Evolutionary conservation across 306 rosid genomes (phyloP).

Genomic region (Herpetospermum pedunculosum): DNA sequence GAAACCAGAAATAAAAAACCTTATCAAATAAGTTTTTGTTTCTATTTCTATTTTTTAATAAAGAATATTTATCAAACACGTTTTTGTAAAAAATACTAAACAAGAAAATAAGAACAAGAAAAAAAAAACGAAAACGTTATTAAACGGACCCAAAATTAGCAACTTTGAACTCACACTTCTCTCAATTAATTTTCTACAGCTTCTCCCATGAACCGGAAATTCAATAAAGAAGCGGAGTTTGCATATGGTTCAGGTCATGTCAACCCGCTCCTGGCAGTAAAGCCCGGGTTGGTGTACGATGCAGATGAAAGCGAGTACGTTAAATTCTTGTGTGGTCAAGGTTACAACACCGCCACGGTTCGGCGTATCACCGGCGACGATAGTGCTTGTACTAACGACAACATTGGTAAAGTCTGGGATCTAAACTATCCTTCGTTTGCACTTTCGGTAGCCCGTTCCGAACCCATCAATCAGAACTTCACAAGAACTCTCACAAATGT

Average conservation of each 20-base stretch:
- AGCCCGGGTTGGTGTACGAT: slow-evolving; percentile 29
- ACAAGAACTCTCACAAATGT: slow-evolving; percentile 24
- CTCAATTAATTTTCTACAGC: slow-evolving; percentile 10
- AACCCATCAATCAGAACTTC: not conserved
- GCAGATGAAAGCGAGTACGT: slow-evolving; percentile 16
- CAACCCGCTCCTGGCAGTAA: slow-evolving; percentile 10
- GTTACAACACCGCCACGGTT: no score
- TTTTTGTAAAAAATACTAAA: no score
- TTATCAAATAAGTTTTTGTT: no score
- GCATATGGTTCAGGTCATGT: slow-evolving; percentile 33
- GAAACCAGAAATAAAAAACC: no score
- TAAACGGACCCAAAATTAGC: no score
- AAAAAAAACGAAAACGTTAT: no score
- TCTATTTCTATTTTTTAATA: no score
- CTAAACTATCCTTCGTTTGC: slow-evolving; percentile 35
- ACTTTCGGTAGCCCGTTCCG: not conserved
- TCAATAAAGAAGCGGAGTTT: slow-evolving; percentile 18
- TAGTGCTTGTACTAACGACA: slow-evolving; percentile 2
- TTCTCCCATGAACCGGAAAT: slow-evolving; percentile 14
- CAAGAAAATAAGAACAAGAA: no score
- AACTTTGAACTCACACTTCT: no score
- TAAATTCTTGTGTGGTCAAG: slow-evolving; percentile 18
- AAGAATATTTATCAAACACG: no score
- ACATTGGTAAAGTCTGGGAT: not conserved
- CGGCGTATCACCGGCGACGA: slow-evolving; percentile 12